Evolutionary conservation across 129 eudicot species (phyloP), one percentile per base, ranked within the genome.

Genomic region (Lactuca sativa): DNA sequence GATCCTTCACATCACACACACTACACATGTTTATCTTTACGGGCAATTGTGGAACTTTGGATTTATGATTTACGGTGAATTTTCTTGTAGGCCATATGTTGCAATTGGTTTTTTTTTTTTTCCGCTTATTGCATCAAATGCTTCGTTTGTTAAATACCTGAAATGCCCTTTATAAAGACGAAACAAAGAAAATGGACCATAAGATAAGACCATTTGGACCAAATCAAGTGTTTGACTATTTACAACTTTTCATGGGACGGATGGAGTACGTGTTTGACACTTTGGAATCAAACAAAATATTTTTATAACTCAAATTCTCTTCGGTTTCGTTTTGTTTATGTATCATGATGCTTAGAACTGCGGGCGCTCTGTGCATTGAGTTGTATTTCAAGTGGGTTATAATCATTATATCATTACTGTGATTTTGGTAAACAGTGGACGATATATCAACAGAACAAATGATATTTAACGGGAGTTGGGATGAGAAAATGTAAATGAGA

Each of bases 301-400:
- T 57, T 25, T 44, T 48, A 16, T 14, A 64, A 12, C 69, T 44
- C 38, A 44, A 64, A 64, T 4, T 43, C 55, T 25, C 30, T 25
- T 25, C 30, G 2, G 30, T 25, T 25, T 25, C 30, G 30, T 25
- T 51, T 14, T 44, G 8, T 8, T 36, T 49, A 9, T 7, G 12
- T 67, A 6, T 52, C 21, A 30, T 18, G 21, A 18, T 18, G 21
- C 21, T 18, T 18, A 18, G 21, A 18, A 18, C 21, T 18, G 74
- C 89, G 95, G 96, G 95, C 89, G 38, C 82, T 92, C 11, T 92
- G 62, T 80, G 86, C 90, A 6, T 74, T 83, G 47, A 92, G 98
- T 66, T 96, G 98, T 6, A 77, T 86, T 57, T 85, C 98, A 37
- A 92, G 96, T 59, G 98, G 86, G 1, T 25, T 25, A 25, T 25